Evolutionary conservation across 1,139 yeast genomes (phyloP).

Genomic region (Hanseniaspora uvarum): DNA sequence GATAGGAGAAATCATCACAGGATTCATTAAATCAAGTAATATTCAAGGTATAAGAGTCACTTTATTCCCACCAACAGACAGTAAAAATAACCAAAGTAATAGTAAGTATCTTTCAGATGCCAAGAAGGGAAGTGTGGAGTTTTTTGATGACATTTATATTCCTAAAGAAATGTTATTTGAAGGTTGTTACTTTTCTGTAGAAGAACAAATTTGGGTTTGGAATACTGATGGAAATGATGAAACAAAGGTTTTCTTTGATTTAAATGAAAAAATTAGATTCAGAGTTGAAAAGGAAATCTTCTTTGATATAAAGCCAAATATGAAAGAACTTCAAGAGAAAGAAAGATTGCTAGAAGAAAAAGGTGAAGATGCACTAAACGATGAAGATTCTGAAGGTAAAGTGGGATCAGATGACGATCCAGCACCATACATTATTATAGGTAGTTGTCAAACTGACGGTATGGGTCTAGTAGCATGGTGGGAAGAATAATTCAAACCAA

Average conservation of each 20-base stretch:
- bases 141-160: slow-evolving; percentile 84
- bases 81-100: slow-evolving; percentile 11
- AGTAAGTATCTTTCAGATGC: slow-evolving; percentile 11
- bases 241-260: slow-evolving; percentile 66
- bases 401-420: slow-evolving; percentile 26
- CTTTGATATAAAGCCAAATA: slow-evolving; percentile 67
- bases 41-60: slow-evolving; percentile 67
- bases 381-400: background rate
- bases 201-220: slow-evolving; percentile 96
- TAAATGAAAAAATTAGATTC: slow-evolving; percentile 82
- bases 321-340: slow-evolving; percentile 40
- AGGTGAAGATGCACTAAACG: slow-evolving; percentile 21
- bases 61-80: slow-evolving; percentile 18
- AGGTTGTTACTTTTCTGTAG: slow-evolving; percentile 54
- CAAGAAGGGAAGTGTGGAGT: slow-evolving; percentile 41
- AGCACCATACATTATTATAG: slow-evolving; percentile 75
- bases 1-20: slow-evolving; percentile 85
- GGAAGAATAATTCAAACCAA: slow-evolving; percentile 38
- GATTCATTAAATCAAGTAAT: slow-evolving; percentile 84
- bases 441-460: slow-evolving; percentile 92
- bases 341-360: slow-evolving; percentile 29
- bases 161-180: slow-evolving; percentile 77
- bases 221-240: slow-evolving; percentile 45
- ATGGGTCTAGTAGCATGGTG: slow-evolving; percentile 97
- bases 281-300: slow-evolving; percentile 83